These are phyloP conservation scores for Cadophora sp. DNA, from an alignment of 2,329 filamentous ascomycete genomes.

Conservation along the genomic window DNA sequence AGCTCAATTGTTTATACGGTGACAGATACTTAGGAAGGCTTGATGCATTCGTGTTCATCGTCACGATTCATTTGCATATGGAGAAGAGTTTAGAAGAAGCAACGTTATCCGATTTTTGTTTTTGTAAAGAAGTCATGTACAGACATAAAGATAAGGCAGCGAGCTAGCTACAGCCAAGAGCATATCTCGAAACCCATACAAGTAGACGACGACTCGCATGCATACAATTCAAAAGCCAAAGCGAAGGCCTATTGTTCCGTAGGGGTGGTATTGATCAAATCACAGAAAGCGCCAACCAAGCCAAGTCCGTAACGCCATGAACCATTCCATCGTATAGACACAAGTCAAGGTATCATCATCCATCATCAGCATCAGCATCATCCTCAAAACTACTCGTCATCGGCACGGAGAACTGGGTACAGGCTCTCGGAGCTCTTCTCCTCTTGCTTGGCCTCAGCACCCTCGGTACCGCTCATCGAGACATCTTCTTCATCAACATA, in stretches of 20 bases:
- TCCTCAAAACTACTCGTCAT: slow-evolving; percentile 32
- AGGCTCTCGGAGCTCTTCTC: slow-evolving; percentile 31
- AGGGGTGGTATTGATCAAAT: background rate
- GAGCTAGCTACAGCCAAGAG: slow-evolving; percentile 10
- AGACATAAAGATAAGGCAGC: slow-evolving; percentile 4
- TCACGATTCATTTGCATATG: background rate
- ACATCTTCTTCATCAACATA: slow-evolving; percentile 50
- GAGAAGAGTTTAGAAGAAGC: background rate
- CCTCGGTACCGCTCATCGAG: slow-evolving; percentile 31
- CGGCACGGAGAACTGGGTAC: slow-evolving; percentile 36
- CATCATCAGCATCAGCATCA: background rate
- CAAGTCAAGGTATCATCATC: slow-evolving; percentile 15
- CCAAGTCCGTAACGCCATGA: slow-evolving; percentile 7
- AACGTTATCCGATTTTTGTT: slow-evolving; percentile 2
- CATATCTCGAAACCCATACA: slow-evolving; percentile 10
- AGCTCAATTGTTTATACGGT: too few species aligned
- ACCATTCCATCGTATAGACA: slow-evolving; percentile 11
- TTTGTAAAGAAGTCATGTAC: slow-evolving; percentile 4
- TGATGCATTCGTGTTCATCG: background rate
- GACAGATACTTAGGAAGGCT: too few species aligned
- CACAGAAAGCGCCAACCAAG: background rate
- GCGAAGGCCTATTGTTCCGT: slow-evolving; percentile 9
- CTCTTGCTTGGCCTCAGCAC: slow-evolving; percentile 13
- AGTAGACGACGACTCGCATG: slow-evolving; percentile 12
- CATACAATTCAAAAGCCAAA: slow-evolving; percentile 10